These are phyloP conservation scores for Talaromyces amestolkiae DNA, from an alignment of 2,329 filamentous ascomycete species.

Conservation along the genomic window DNA sequence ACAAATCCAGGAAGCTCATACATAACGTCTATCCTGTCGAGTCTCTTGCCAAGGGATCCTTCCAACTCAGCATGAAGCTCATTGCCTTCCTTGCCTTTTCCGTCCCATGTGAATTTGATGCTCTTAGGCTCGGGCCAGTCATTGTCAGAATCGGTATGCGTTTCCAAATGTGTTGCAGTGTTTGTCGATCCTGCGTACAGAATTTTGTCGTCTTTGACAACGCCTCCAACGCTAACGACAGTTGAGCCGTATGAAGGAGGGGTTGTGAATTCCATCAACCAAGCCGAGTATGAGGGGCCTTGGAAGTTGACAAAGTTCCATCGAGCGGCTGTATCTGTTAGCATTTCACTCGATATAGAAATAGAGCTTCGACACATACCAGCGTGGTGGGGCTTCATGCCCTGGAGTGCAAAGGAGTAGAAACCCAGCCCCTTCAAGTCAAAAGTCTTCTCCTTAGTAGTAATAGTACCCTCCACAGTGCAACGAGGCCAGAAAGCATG, in stretches of 20 bases:
- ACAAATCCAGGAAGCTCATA: constrained; percentile 92
- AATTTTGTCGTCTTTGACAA: constrained; percentile 78
- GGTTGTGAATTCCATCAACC: constrained; percentile 95
- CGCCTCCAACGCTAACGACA: constrained; percentile 74
- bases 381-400: constrained; percentile 98
- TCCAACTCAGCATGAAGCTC: constrained; percentile 67
- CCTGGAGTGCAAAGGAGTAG: constrained; percentile 83
- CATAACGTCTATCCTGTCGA: constrained; percentile 92
- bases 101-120: constrained; percentile 74
- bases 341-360: not conserved
- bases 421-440: constrained; percentile 78
- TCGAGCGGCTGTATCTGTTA: constrained; percentile 57
- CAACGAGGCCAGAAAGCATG: constrained; percentile 95
- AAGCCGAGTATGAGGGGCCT: constrained; percentile 76
- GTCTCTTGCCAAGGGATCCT: constrained; percentile 63
- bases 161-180: constrained; percentile 66
- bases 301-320: constrained; percentile 97
- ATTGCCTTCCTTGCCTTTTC: constrained; percentile 74
- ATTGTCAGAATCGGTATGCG: constrained; percentile 70
- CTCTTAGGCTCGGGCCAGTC: constrained; percentile 85
- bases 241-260: constrained; percentile 89
- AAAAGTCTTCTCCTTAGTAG: constrained; percentile 75
- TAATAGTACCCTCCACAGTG: constrained; percentile 75
- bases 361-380: constrained; percentile 49
- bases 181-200: constrained; percentile 67